A percentile compares a stretch with the other conserved stretches of the same genome.
Conservation (phyloP, 208 protist genomes). For the Vickermania spadyakhi region DNA sequence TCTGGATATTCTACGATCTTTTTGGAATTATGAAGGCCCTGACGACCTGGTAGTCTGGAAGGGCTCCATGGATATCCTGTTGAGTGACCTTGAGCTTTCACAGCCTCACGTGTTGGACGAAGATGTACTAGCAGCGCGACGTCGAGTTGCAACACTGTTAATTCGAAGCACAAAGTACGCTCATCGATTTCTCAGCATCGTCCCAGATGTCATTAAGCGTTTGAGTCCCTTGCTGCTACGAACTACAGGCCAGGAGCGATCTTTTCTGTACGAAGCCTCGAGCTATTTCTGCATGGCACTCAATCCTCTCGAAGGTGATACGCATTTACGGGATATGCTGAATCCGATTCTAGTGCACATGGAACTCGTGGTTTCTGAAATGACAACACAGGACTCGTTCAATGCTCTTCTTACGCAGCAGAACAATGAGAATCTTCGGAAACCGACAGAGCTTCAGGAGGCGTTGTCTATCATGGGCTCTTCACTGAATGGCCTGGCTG, state of each 20-base stretch:
- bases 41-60: constrained; percentile 48
- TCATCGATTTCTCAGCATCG: constrained; percentile 10
- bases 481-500: constrained; percentile 47
- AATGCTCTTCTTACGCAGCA: constrained; percentile 33
- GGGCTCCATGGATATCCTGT: constrained; percentile 43
- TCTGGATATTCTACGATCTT: constrained; percentile 73
- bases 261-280: constrained; percentile 66
- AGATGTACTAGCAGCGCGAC: constrained; percentile 29
- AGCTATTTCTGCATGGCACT: constrained; percentile 35
- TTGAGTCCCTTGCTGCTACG: constrained; percentile 42
- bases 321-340: constrained; percentile 40
- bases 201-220: constrained; percentile 14
- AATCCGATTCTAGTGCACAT: constrained; percentile 25
- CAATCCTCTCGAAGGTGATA: constrained; percentile 24
- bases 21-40: constrained; percentile 52
- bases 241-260: constrained; percentile 19
- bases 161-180: constrained; percentile 25
- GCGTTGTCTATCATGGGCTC: constrained; percentile 40
- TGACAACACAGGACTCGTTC: constrained; percentile 34
- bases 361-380: constrained; percentile 21
- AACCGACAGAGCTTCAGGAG: constrained; percentile 26
- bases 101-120: constrained; percentile 8
- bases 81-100: constrained; percentile 16
- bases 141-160: constrained; percentile 47
- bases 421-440: constrained; percentile 10